These are phyloP conservation scores for Eucalyptus lansdowneana DNA, from an alignment of 345 rosid genomes.

Conservation along the genomic window DNA sequence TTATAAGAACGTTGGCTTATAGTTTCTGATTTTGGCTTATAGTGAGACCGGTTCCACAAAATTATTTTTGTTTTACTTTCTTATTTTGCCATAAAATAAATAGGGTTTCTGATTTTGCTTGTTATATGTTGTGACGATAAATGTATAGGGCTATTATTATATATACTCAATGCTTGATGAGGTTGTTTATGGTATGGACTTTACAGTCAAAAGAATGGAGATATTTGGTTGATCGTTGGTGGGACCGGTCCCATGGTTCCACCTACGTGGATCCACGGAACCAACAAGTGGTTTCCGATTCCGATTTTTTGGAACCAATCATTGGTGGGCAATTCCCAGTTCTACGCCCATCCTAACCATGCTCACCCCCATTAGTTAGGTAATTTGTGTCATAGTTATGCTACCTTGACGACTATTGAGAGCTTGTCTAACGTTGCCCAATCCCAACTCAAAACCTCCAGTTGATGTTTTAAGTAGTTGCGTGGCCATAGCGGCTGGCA, in stretches of 20 bases:
- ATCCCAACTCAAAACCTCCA: neutral
- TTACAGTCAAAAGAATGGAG: rapidly evolving
- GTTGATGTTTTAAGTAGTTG: neutral
- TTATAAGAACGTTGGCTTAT: too few species aligned
- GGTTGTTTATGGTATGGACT: too few species aligned
- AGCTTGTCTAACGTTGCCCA: neutral
- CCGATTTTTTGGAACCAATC: rapidly evolving
- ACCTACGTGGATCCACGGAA: rapidly evolving
- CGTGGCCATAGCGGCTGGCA: neutral
- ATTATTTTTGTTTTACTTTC: too few species aligned
- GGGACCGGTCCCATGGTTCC: too few species aligned
- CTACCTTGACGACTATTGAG: neutral
- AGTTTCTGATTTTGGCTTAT: too few species aligned
- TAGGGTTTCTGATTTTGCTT: too few species aligned
- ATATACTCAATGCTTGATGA: too few species aligned
- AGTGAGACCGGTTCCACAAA: too few species aligned
- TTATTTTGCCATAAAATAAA: too few species aligned
- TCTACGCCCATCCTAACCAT: rapidly evolving
- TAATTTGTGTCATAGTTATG: neutral
- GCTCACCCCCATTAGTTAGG: rapidly evolving
- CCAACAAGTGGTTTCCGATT: rapidly evolving
- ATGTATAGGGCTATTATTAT: too few species aligned
- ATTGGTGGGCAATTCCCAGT: rapidly evolving
- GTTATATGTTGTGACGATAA: too few species aligned
- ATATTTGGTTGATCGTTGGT: too few species aligned